Evolutionary conservation across 805 yeast genomes (phyloP).

Genomic region (Zygosaccharomyces kombuchaensis): DNA sequence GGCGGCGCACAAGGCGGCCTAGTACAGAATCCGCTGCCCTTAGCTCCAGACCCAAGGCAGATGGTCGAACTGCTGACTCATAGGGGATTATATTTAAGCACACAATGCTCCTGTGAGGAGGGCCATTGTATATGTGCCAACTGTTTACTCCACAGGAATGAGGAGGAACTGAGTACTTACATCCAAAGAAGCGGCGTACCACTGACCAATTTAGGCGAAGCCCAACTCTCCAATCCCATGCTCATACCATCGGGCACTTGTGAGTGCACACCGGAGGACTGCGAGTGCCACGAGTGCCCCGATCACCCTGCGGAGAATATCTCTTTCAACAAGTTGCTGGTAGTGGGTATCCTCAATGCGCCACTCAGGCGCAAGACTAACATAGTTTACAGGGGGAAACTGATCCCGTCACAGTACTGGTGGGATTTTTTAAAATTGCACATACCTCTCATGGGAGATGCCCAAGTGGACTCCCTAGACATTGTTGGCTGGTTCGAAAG

Average conservation of each 20-base stretch:
- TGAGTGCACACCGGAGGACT: conserved; percentile 22
- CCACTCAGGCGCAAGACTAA: conserved; percentile 27
- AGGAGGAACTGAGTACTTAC: conserved; percentile 30
- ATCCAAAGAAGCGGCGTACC: conserved; percentile 32
- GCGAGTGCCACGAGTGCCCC: conserved; percentile 24
- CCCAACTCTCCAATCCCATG: conserved; percentile 14
- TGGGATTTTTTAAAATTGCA: conserved; percentile 32
- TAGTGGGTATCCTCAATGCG: conserved; percentile 26
- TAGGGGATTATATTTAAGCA: conserved; percentile 31
- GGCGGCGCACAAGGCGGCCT: not conserved
- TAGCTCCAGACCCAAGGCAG: conserved; percentile 8
- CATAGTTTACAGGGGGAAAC: conserved; percentile 26
- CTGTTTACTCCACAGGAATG: conserved; percentile 35
- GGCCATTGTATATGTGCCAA: conserved; percentile 32
- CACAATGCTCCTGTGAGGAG: conserved; percentile 34
- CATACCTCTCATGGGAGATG: conserved; percentile 23
- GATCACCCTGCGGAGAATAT: conserved; percentile 29
- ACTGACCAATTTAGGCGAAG: conserved; percentile 27
- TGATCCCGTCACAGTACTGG: conserved; percentile 34
- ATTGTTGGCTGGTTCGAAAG: conserved; percentile 30
- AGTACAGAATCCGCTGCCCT: not conserved
- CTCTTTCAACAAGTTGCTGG: conserved; percentile 24
- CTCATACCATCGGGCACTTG: conserved; percentile 13
- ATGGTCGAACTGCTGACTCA: conserved; percentile 33
- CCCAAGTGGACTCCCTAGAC: conserved; percentile 23